A percentile compares a stretch with the other conserved stretches of the same genome.
Conservation (phyloP, 768 basidiomycete species). For the Collybiopsis luxurians region DNA sequence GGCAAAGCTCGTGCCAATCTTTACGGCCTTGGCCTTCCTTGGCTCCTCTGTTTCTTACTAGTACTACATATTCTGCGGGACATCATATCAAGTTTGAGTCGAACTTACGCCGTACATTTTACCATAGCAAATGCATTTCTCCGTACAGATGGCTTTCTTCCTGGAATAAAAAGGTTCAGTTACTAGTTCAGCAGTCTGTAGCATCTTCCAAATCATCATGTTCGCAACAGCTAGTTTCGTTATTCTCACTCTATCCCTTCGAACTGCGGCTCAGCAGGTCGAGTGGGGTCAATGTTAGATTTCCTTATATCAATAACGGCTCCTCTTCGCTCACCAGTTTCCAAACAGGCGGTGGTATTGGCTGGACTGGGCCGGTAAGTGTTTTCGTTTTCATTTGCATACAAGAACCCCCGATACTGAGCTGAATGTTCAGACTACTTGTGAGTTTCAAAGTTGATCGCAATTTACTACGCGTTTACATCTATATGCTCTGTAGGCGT, state of each 20-base stretch:
- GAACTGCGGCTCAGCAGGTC: too few species aligned
- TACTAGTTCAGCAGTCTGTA: too few species aligned
- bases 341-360: conserved; percentile 24
- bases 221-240: neutral
- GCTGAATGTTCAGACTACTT: conserved; percentile 9
- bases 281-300: neutral
- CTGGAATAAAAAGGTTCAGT: too few species aligned
- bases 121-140: too few species aligned
- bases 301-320: neutral
- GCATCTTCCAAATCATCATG: too few species aligned
- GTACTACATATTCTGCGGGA: too few species aligned
- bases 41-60: too few species aligned
- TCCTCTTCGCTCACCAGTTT: neutral
- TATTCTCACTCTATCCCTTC: neutral
- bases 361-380: conserved; percentile 25
- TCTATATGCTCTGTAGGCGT: conserved; percentile 18
- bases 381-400: neutral
- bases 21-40: too few species aligned
- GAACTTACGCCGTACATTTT: too few species aligned
- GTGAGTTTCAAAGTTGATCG: conserved; percentile 11
- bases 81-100: too few species aligned
- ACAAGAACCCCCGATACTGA: neutral
- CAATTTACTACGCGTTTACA: neutral
- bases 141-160: too few species aligned
- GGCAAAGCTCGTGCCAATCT: too few species aligned